Evolutionary conservation across 768 basidiomycete genomes (phyloP).

Genomic region (Lentinula sp.): DNA sequence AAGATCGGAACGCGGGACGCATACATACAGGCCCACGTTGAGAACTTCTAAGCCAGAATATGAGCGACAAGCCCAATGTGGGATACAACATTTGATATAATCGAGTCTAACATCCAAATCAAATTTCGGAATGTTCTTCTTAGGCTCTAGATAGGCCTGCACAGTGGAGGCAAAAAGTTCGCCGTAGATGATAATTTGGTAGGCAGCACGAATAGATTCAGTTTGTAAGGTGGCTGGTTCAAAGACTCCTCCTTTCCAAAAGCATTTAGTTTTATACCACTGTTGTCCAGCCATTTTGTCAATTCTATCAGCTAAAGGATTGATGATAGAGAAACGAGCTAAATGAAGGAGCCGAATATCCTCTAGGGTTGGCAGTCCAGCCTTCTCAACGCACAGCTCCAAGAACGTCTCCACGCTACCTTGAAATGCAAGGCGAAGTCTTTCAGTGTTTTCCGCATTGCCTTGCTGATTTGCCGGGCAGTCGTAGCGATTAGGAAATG

Average conservation of each 20-base stretch:
- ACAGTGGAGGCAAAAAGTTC: background rate
- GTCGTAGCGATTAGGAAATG: conserved; percentile 13
- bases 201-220: background rate
- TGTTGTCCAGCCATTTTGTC: conserved; percentile 5
- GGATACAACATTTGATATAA: background rate
- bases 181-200: background rate
- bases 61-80: background rate
- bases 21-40: background rate
- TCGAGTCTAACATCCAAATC: background rate
- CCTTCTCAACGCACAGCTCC: conserved; percentile 10
- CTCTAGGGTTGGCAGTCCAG: conserved; percentile 10
- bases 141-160: background rate
- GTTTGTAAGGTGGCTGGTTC: background rate
- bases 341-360: conserved; percentile 10
- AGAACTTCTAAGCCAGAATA: background rate
- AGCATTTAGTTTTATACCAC: background rate
- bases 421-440: conserved; percentile 10
- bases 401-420: conserved; percentile 11
- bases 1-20: background rate
- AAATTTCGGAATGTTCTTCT: background rate
- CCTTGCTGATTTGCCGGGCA: conserved; percentile 10
- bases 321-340: conserved; percentile 9
- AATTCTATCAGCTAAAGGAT: conserved; percentile 7
- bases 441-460: conserved; percentile 4
- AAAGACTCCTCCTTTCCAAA: background rate